Evolutionary conservation across 2,329 filamentous ascomycete species (phyloP).

Genomic region (Sporothrix schenckii): DNA sequence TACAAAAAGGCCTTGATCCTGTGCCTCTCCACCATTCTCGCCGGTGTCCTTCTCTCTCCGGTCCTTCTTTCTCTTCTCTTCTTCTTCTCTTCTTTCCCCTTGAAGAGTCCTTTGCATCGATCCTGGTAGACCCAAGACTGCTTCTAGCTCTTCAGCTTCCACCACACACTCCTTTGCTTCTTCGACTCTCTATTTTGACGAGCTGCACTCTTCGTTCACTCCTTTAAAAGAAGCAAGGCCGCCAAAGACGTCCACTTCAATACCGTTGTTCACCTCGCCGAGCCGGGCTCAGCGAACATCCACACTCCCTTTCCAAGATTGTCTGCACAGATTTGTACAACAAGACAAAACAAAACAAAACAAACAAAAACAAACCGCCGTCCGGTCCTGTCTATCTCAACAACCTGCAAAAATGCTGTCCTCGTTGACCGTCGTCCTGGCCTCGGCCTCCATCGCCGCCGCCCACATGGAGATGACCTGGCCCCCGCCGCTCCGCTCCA

Average conservation of each 20-base stretch:
- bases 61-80: background rate
- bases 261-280: background rate
- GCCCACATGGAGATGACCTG: conserved; percentile 61
- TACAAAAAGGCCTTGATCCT: conserved; percentile 19
- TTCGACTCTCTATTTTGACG: conserved; percentile 1
- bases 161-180: conserved; percentile 14
- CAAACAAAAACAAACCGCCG: background rate
- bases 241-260: background rate
- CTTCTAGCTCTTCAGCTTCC: conserved; percentile 23
- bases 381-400: background rate
- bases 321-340: background rate
- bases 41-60: background rate
- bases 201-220: conserved; percentile 20
- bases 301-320: background rate
- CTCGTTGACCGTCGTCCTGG: conserved; percentile 28
- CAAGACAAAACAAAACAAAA: background rate
- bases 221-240: conserved; percentile 19
- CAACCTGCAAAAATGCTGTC: conserved; percentile 14
- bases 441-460: conserved; percentile 47
- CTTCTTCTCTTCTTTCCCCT: background rate
- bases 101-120: background rate
- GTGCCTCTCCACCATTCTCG: background rate
- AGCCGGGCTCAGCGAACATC: conserved; percentile 20
- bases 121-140: conserved; percentile 21
- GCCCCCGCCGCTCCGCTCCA: conserved; percentile 58